Conservation (phyloP, 768 basidiomycete species). For the Mycena filopes region DNA sequence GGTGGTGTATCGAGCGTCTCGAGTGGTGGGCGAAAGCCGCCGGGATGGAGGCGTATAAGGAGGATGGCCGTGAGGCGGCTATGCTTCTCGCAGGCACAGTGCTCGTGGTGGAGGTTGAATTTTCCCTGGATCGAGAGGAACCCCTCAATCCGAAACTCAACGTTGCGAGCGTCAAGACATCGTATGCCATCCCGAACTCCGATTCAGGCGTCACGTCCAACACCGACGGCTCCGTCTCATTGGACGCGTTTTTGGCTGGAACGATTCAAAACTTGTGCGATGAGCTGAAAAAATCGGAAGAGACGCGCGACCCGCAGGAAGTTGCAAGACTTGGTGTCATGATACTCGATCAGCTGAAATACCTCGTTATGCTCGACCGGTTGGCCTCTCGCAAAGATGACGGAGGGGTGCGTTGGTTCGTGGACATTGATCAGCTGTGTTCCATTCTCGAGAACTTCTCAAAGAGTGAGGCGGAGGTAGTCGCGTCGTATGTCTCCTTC, state of each 20-base stretch:
- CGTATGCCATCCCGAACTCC: constrained; percentile 69
- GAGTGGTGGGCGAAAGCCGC: constrained; percentile 70
- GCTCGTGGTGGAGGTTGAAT: constrained; percentile 82
- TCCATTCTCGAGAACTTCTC: constrained; percentile 61
- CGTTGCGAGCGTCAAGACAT: constrained; percentile 73
- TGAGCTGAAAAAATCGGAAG: constrained; percentile 68
- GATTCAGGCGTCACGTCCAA: constrained; percentile 50
- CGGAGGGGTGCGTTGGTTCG: constrained; percentile 81
- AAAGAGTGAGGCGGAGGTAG: constrained; percentile 59
- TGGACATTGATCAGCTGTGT: constrained; percentile 66
- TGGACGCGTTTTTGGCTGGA: constrained; percentile 72
- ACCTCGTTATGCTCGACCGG: constrained; percentile 78
- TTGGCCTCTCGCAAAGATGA: constrained; percentile 70
- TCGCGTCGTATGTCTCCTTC: constrained; percentile 60
- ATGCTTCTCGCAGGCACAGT: constrained; percentile 82
- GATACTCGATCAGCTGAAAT: constrained; percentile 67
- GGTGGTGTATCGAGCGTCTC: constrained; percentile 70
- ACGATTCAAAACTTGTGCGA: constrained; percentile 66
- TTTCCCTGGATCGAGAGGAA: constrained; percentile 57
- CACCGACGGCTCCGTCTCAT: constrained; percentile 60
- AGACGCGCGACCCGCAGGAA: constrained; percentile 59
- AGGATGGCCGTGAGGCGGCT: constrained; percentile 61
- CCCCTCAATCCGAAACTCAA: constrained; percentile 49
- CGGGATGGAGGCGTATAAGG: constrained; percentile 82
- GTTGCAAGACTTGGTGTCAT: constrained; percentile 60